Evolutionary conservation across 2,329 filamentous ascomycete genomes (phyloP), one percentile per base, ranked within the genome.

Genomic region (Plenodomus biglobosus): DNA sequence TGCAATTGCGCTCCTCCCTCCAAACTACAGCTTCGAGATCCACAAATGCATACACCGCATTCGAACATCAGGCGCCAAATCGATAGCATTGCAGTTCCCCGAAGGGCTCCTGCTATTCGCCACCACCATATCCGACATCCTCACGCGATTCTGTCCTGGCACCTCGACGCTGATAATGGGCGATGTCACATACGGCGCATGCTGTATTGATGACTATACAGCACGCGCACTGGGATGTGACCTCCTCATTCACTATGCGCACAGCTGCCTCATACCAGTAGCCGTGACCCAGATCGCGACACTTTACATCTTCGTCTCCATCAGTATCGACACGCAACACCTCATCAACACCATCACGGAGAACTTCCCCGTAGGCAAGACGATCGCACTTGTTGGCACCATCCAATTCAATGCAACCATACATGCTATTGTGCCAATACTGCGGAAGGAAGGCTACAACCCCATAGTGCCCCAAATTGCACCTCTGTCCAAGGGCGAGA

Each of bases 321-420:
- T 99, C 66, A 90, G 87, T 72, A 97, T 99, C 69, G 94, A 99
- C 72, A 89, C 90, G 0, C 77, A 84, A 11, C 94, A 99, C 72
- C 81, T 99, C 15, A 75, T 96, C 42, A 87, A 88, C 8, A 94
- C 92, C 0, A 79, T 99, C 39, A 87, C 91, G 67, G 85, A 90
- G 53, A 99, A 96, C 69, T 96, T 97, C 69, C 79, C 85, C 1
- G 75, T 86, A 0, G 88, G 89, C 1, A 95, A 94, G 74, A 92
- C 87, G 0, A 85, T 99, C 48, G 94, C 94, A 4, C 82, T 96
- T 59, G 92, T 99, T 15, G 92, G 94, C 40, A 99, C 94, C 0
- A 99, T 99, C 60, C 94, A 99, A 71, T 99, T 99, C 80, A 99
- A 99, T 73, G 90, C 92, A 30, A 96, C 94, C 0, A 86, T 99